Percentiles rank a stretch among this genome's conserved stretches.
Conservation (phyloP, 2,329 filamentous ascomycete species). For the Calonectria ilicicola region DNA sequence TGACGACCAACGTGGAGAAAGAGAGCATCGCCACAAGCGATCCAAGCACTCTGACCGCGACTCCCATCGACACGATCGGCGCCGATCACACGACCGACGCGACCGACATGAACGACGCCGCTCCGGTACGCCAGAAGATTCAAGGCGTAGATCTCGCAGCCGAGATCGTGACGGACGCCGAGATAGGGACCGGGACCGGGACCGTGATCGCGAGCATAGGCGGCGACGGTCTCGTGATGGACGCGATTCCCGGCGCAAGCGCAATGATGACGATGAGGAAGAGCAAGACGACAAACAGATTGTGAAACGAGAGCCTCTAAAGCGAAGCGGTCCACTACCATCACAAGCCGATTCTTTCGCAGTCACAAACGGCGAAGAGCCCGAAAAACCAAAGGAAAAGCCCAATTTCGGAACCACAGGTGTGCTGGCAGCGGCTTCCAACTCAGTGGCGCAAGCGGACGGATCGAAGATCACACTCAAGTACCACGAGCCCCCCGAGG, state of each 20-base stretch:
- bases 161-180: constrained; percentile 39
- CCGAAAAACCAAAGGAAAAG: constrained; percentile 79
- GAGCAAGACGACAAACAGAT: constrained; percentile 36
- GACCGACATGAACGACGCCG: constrained; percentile 46
- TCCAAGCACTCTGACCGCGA: constrained; percentile 39
- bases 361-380: constrained; percentile 59
- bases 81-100: constrained; percentile 43
- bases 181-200: constrained; percentile 32
- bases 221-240: constrained; percentile 50
- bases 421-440: constrained; percentile 87
- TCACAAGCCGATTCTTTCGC: constrained; percentile 72
- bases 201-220: constrained; percentile 36
- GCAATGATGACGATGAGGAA: constrained; percentile 30
- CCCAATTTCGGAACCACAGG: constrained; percentile 88
- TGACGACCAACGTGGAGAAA: constrained; percentile 21
- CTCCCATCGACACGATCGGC: constrained; percentile 41
- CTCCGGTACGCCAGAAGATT: constrained; percentile 47
- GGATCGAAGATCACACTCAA: constrained; percentile 86
- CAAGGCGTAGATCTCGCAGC: constrained; percentile 41
- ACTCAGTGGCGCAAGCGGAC: constrained; percentile 77
- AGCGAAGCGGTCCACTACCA: constrained; percentile 63
- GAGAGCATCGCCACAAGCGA: constrained; percentile 35
- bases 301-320: constrained; percentile 41
- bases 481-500: constrained; percentile 95
- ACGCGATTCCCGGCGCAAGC: constrained; percentile 40